Base-by-base conservation (phyloP, 2,329 filamentous ascomycete genomes). In the Stemphylium beticola region DNA sequence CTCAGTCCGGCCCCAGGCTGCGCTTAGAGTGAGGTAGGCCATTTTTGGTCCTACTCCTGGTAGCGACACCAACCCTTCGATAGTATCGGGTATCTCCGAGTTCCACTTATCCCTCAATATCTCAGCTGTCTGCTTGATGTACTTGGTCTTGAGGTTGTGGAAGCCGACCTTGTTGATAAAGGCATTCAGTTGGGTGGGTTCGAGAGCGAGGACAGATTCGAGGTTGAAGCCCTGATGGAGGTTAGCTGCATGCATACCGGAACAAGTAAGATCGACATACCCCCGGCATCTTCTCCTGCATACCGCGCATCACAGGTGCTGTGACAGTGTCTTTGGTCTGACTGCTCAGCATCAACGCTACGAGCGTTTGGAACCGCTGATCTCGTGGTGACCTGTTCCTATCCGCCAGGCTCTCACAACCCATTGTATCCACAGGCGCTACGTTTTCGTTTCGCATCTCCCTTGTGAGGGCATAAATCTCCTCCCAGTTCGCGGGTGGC, bases 361-460 rank as follows among this genome's bases (percentile, higher is more conserved):
- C 82, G 26, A 97, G 84, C 3, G 91, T 96, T 69, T 97, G 93
- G 66, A 96, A 93, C 6, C 93, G 85, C 71, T 87, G 86, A 69
- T 88, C 84, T 49, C 79, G 74, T 14, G 81, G 79, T 0, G 77
- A 74, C 3, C 69, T 74, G 14, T 77, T 73, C 42, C 82, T 78
- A 50, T 85, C 79, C 2, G 90, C 90, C 9, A 95, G 81, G 7
- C 85, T 84, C 76, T 92, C 92, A 76, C 95, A 99, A 10, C 95
- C 95, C 93, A 98, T 97, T 0, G 93, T 98, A 74, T 99, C 95
- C 10, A 99, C 95, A 0, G 93, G 90, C 0, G 95, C 95, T 0
- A 83, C 76, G 34, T 83, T 89, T 76, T 79, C 84, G 72, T 72
- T 89, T 77, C 77, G 88, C 92, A 98, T 97, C 68, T 85, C 83